These are phyloP conservation scores for Cercospora sp. DNA, from an alignment of 2,329 filamentous ascomycete genomes.

Conservation along the genomic window DNA sequence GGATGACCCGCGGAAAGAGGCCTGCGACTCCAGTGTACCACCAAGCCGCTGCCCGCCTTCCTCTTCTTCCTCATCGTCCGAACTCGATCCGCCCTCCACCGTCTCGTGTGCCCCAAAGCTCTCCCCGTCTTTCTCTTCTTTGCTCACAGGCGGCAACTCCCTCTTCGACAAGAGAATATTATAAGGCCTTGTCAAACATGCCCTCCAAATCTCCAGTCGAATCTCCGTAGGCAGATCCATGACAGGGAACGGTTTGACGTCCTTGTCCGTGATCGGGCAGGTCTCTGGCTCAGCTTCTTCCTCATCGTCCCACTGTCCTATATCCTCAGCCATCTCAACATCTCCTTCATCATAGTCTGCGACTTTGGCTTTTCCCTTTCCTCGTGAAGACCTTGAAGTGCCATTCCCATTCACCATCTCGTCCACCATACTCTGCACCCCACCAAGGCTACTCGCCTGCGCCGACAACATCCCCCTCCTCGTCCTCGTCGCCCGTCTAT, in stretches of 20 bases:
- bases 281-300: conserved; percentile 7
- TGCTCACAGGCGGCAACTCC: conserved; percentile 18
- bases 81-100: neutral
- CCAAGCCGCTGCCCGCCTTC: neutral
- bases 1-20: neutral
- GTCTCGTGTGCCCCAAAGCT: neutral
- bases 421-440: conserved; percentile 22
- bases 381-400: neutral
- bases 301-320: neutral
- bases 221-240: conserved; percentile 50
- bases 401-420: conserved; percentile 12
- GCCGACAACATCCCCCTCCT: conserved; percentile 22
- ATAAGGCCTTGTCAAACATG: conserved; percentile 37
- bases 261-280: conserved; percentile 29
- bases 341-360: conserved; percentile 1
- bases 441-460: conserved; percentile 20
- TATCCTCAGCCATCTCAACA: conserved; percentile 8
- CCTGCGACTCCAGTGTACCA: neutral
- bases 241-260: conserved; percentile 39
- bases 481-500: conserved; percentile 18
- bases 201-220: conserved; percentile 48
- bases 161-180: conserved; percentile 36
- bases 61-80: conserved; percentile 9
- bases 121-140: conserved; percentile 9
- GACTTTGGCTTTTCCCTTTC: conserved; percentile 20